phyloP scores from a whole-genome alignment of 2,329 filamentous ascomycete species.

The Neonectria magnoliae region DNA sequence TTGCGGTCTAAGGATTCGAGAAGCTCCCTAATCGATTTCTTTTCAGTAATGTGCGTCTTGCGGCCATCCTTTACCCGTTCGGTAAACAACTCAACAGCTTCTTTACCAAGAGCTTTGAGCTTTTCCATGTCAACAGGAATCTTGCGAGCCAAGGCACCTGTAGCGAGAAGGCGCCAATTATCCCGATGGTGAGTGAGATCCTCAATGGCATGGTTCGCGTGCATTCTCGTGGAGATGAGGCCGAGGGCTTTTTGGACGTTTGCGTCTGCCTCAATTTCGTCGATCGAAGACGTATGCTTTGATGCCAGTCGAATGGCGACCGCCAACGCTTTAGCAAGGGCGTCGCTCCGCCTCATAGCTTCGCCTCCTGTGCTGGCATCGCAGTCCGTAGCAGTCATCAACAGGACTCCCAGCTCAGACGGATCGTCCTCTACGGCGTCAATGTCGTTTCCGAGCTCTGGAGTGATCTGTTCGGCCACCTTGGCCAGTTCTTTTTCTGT shows the following conservation, averaged over 20 bases:
- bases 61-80: constrained; percentile 25
- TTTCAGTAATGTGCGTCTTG: constrained; percentile 12
- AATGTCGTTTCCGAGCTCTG: neutral
- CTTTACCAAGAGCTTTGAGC: constrained; percentile 10
- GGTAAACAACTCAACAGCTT: constrained; percentile 20
- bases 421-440: constrained; percentile 3
- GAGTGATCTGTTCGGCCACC: neutral
- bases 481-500: neutral
- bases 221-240: constrained; percentile 9
- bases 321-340: constrained; percentile 16
- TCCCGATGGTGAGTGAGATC: constrained; percentile 16
- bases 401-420: neutral
- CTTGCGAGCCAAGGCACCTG: constrained; percentile 25
- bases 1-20: constrained; percentile 21
- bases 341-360: neutral
- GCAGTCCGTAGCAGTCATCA: neutral
- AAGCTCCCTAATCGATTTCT: constrained; percentile 21
- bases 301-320: constrained; percentile 21
- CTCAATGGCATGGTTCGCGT: neutral
- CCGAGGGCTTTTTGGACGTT: constrained; percentile 26
- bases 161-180: constrained; percentile 23
- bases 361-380: neutral
- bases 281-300: constrained; percentile 6
- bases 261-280: constrained; percentile 15
- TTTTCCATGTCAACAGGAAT: constrained; percentile 24